A percentile compares a stretch with the other conserved stretches of the same genome.
Conservation (phyloP, 2,329 filamentous ascomycete genomes). For the Rutstroemia sp. region DNA sequence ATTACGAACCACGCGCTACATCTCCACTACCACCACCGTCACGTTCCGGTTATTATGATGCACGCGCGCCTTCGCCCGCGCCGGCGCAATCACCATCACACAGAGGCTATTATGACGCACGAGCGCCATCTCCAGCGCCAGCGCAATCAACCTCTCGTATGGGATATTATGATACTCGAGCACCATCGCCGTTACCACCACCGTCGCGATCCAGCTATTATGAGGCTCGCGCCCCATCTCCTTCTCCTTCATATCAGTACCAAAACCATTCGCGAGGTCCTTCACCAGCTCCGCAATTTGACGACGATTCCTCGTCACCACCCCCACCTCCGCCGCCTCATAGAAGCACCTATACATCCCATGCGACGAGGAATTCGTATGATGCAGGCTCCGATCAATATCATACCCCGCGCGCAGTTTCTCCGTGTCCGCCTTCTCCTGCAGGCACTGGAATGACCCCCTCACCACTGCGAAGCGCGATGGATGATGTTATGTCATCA, state of each 20-base stretch:
- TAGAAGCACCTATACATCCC: conserved; percentile 47
- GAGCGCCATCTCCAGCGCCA: neutral
- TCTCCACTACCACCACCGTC: conserved; percentile 1
- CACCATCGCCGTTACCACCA: neutral
- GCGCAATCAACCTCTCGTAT: neutral
- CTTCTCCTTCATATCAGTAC: conserved; percentile 25
- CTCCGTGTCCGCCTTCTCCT: conserved; percentile 62
- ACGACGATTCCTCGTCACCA: conserved; percentile 39
- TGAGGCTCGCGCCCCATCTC: conserved; percentile 31
- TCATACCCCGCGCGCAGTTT: conserved; percentile 50
- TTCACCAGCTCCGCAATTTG: conserved; percentile 33
- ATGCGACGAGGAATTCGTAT: conserved; percentile 30
- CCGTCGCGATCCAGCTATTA: conserved; percentile 12
- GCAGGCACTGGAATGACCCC: conserved; percentile 66
- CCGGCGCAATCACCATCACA: neutral
- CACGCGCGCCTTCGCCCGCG: neutral
- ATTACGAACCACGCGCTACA: neutral
- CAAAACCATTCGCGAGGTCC: conserved; percentile 31
- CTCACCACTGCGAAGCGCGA: conserved; percentile 85
- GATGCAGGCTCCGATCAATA: conserved; percentile 37
- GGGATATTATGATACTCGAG: neutral
- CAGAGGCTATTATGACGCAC: neutral
- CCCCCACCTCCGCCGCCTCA: conserved; percentile 83
- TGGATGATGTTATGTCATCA: conserved; percentile 97
- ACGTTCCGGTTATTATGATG: neutral